Conservation (phyloP, 2,329 filamentous ascomycete genomes). For the Aphanoascus verrucosus region DNA sequence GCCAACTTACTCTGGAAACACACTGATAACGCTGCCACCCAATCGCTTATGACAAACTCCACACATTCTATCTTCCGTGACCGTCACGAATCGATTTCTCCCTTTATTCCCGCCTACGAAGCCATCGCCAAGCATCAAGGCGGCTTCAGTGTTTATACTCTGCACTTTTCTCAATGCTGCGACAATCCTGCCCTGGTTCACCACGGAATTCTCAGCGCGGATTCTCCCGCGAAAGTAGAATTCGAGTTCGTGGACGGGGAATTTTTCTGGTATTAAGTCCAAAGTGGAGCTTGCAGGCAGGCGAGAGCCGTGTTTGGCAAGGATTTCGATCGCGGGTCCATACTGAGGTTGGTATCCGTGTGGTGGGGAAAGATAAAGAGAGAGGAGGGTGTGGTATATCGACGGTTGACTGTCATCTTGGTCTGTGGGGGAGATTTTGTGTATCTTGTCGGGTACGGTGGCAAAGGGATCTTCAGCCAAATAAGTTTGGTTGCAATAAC, state of each 20-base stretch:
- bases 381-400: conserved; percentile 85
- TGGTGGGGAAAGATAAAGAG: conserved; percentile 76
- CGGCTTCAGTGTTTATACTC: conserved; percentile 63
- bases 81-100: conserved; percentile 59
- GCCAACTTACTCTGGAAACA: conserved; percentile 63
- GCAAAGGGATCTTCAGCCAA: conserved; percentile 44
- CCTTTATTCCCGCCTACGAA: conserved; percentile 44
- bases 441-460: conserved; percentile 25
- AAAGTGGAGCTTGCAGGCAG: conserved; percentile 80
- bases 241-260: conserved; percentile 69
- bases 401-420: conserved; percentile 51
- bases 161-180: conserved; percentile 66
- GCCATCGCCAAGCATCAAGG: conserved; percentile 62
- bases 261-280: conserved; percentile 67
- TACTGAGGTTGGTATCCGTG: conserved; percentile 61
- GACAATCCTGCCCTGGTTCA: conserved; percentile 71
- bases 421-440: conserved; percentile 35
- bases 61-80: conserved; percentile 81
- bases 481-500: conserved; percentile 83
- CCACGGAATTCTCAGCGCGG: conserved; percentile 67
- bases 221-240: conserved; percentile 90
- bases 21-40: conserved; percentile 80
- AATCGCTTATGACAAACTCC: conserved; percentile 88
- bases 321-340: conserved; percentile 67
- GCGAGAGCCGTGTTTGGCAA: conserved; percentile 86